These are phyloP conservation scores for Tricholoma terreum DNA, from an alignment of 768 basidiomycete species.

Conservation along the genomic window DNA sequence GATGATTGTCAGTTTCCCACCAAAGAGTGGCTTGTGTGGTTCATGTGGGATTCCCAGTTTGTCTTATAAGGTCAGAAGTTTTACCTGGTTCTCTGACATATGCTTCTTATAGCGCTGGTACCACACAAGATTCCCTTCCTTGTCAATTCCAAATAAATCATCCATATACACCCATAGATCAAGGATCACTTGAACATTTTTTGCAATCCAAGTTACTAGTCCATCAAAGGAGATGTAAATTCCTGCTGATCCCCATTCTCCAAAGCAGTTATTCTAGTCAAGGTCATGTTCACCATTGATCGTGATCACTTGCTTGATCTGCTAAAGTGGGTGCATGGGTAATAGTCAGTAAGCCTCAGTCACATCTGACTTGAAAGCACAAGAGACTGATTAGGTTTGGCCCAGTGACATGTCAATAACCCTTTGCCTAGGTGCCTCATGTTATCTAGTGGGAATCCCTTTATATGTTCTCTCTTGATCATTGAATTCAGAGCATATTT, in stretches of 20 bases:
- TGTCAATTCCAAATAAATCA: conserved; percentile 10
- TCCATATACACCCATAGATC: background rate
- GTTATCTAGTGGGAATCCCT: background rate
- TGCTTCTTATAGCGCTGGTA: conserved; percentile 26
- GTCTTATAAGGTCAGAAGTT: conserved; percentile 38
- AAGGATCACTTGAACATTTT: background rate
- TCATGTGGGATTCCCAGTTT: background rate
- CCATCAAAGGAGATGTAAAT: background rate
- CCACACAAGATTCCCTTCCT: conserved; percentile 13
- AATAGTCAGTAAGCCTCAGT: conserved; percentile 29
- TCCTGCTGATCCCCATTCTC: conserved; percentile 12
- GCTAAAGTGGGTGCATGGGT: conserved; percentile 28
- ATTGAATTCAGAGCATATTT: too few species aligned
- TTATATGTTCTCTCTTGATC: background rate
- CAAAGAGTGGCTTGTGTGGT: background rate
- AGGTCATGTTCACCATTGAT: conserved; percentile 28
- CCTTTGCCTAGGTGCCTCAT: background rate
- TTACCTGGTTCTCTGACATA: conserved; percentile 28
- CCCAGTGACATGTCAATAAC: background rate
- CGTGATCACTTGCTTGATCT: conserved; percentile 31
- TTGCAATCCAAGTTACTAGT: background rate
- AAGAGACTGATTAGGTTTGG: conserved; percentile 4
- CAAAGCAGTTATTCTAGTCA: conserved; percentile 30
- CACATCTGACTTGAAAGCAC: conserved; percentile 38
- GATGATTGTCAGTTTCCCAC: conserved; percentile 27